Conservation (phyloP, 345 rosid genomes). For the Populus simonii region DNA sequence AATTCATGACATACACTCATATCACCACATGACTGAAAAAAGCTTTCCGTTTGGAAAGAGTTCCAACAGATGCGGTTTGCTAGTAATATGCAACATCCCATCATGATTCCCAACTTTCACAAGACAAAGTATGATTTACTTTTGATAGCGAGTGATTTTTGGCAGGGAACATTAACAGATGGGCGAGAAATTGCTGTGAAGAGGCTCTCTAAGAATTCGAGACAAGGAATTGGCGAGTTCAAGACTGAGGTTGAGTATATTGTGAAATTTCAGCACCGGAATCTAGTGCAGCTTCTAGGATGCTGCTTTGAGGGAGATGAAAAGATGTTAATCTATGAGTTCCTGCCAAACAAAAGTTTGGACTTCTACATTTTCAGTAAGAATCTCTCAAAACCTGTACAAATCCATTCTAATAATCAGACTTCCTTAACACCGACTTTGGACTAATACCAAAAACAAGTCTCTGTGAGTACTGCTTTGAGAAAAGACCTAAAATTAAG, state of each 20-base stretch:
- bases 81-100: not conserved
- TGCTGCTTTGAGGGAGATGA: constrained; percentile 29
- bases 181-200: constrained; percentile 33
- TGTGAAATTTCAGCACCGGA: constrained; percentile 32
- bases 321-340: constrained; percentile 28
- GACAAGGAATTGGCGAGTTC: constrained; percentile 31
- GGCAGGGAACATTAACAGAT: constrained; percentile 27
- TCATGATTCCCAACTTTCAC: not conserved
- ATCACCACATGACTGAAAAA: not conserved
- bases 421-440: not conserved
- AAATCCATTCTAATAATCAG: not conserved
- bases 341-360: constrained; percentile 35
- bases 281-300: constrained; percentile 34
- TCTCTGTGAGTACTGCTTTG: too few species aligned
- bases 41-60: not conserved
- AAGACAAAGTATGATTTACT: not conserved
- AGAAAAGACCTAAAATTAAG: too few species aligned
- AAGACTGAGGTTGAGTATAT: constrained; percentile 24
- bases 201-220: constrained; percentile 26
- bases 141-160: not conserved
- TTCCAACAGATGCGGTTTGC: not conserved
- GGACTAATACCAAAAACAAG: too few species aligned
- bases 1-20: not conserved
- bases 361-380: constrained; percentile 26
- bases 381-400: not conserved